Evolutionary conservation across 2,329 filamentous ascomycete species (phyloP), one percentile per base, ranked within the genome.

Genomic region (Trichophyton schoenleinii): DNA sequence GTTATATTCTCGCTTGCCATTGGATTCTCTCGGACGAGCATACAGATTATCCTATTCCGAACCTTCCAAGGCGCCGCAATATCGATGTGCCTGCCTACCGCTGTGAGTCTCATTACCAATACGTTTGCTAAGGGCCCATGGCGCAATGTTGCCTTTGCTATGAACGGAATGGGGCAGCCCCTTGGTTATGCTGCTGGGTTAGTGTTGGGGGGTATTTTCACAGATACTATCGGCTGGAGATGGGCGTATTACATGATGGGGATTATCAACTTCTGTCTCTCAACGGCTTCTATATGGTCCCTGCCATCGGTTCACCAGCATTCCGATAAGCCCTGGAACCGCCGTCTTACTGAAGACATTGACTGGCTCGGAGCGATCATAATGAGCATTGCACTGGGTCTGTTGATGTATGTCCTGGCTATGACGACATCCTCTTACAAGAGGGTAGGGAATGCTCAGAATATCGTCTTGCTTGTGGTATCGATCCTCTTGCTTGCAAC

Each of bases 161-260:
- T 73, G 7, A 72, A 80, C 63, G 79, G 79, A 2, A 73, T 73
- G 34, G 74, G 74, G 9, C 78, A 80, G 59, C 79, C 79, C 0
- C 63, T 81, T 15, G 80, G 80, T 0, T 81, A 79, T 63, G 73
- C 71, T 0, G 59, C 80, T 1, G 80, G 80, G 0, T 69, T 82
- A 0, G 71, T 77, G 3, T 68, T 81, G 4, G 78, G 79, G 34
- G 80, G 80, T 62, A 64, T 81, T 0, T 68, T 83, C 2, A 74
- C 83, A 36, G 73, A 79, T 31, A 75, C 71, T 0, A 74, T 80
- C 48, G 78, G 79, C 1, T 83, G 81, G 81, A 61, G 63, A 74
- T 77, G 71, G 69, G 77, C 75, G 0, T 80, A 78, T 66, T 75
- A 80, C 63, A 71, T 79, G 8, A 72, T 72, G 41, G 75, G 75